Base-by-base conservation (phyloP, 768 basidiomycete genomes). In the Amanita pallidorosea region DNA sequence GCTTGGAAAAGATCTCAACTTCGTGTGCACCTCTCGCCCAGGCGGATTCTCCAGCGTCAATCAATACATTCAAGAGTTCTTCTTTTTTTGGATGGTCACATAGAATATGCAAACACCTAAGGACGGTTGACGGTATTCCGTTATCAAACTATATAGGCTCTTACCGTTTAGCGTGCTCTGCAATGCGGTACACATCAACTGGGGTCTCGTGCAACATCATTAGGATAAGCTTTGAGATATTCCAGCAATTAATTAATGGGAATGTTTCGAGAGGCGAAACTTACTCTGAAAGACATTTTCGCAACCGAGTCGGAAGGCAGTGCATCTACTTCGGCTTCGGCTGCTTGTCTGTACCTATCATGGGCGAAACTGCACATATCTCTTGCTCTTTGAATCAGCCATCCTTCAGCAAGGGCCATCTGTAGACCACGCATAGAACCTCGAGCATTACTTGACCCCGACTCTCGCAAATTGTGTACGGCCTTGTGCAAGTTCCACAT, bases 281-380 rank as follows among this genome's bases (percentile, higher is more conserved):
- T 27, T 59, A 83, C 83, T 62, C 78, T 74, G 55, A 85, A 76
- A 12, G 80, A 81, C 83, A 86, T 86, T 60, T 78, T 83, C 20
- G 81, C 73, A 41, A 77, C 65, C 1, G 67, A 61, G 13, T 74
- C 73, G 47, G 65, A 63, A 0, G 81, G 68, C 11, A 84, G 68
- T 4, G 61, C 63, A 36, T 73, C 70, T 0, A 72, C 77, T 61
- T 84, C 81, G 4, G 73, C 74, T 56, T 81, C 76, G 7, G 80
- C 82, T 8, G 84, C 84, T 62, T 85, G 83, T 7, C 83, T 74
- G 63, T 85, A 88, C 41, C 83, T 70, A 59, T 86, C 84, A 62
- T 88, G 84, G 3, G 81, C 70, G 63, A 85, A 85, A 57, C 76
- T 81, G 63, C 82, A 85, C 83, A 85, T 84, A 57, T 86, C 84